These are phyloP conservation scores for Candida maesae DNA, from an alignment of 805 yeast genomes.

Conservation along the genomic window DNA sequence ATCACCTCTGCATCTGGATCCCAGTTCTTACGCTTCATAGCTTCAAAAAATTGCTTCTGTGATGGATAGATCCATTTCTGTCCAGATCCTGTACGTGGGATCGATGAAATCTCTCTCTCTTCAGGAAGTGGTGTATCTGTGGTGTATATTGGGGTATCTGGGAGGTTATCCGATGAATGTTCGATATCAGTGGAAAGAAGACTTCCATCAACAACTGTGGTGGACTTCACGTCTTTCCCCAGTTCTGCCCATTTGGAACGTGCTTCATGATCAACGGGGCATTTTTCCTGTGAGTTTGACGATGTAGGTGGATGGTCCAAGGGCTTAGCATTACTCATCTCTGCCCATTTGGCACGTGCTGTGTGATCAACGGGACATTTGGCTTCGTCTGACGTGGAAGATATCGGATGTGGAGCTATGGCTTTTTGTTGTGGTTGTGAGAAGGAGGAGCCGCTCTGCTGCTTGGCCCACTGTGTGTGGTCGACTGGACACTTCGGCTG, in stretches of 20 bases:
- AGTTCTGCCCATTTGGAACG: constrained; percentile 53
- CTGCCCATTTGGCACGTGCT: constrained; percentile 58
- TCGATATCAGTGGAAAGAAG: constrained; percentile 19
- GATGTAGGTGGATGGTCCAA: constrained; percentile 3
- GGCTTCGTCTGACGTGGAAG: constrained; percentile 22
- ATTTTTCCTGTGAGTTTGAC: constrained; percentile 32
- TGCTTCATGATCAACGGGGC: constrained; percentile 67
- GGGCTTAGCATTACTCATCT: constrained; percentile 28
- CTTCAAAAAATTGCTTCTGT: constrained; percentile 89
- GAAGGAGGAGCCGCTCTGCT: constrained; percentile 1
- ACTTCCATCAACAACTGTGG: constrained; percentile 20
- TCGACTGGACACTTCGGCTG: constrained; percentile 50
- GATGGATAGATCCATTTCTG: constrained; percentile 93
- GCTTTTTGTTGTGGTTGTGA: too few species aligned
- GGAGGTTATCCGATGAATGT: constrained; percentile 46
- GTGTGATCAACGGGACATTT: constrained; percentile 69
- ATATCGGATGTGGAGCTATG: constrained; percentile 18
- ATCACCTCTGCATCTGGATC: constrained; percentile 77
- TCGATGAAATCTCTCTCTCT: constrained; percentile 75
- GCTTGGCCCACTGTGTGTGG: constrained; percentile 31
- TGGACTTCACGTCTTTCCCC: constrained; percentile 16
- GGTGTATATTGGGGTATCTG: constrained; percentile 30
- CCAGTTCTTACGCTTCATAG: constrained; percentile 91
- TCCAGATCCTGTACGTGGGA: constrained; percentile 70
- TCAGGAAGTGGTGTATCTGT: constrained; percentile 50